Conservation (phyloP, 2,329 filamentous ascomycete species). For the Verticillium albo-atrum region DNA sequence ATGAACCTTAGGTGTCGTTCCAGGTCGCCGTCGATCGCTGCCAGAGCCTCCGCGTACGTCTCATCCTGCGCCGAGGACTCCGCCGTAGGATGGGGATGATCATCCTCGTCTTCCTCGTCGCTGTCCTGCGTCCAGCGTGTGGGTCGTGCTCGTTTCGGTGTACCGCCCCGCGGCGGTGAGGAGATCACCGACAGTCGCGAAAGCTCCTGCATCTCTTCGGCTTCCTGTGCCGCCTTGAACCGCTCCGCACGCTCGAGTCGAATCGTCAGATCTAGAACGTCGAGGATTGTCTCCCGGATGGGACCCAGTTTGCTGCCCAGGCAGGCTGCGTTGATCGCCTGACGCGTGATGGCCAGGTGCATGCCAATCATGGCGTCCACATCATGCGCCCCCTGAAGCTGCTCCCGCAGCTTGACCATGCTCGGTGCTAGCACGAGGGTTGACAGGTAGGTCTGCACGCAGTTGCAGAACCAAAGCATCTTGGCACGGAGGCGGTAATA, state of each 20-base stretch:
- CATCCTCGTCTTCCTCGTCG: slow-evolving; percentile 32
- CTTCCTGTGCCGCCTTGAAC: slow-evolving; percentile 29
- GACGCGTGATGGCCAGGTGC: slow-evolving; percentile 60
- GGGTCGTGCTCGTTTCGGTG: slow-evolving; percentile 13
- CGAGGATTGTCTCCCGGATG: slow-evolving; percentile 69
- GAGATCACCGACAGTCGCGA: slow-evolving; percentile 32
- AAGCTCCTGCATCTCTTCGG: slow-evolving; percentile 31
- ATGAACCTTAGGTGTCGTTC: slow-evolving; percentile 66
- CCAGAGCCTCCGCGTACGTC: slow-evolving; percentile 48
- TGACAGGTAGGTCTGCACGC: slow-evolving; percentile 70
- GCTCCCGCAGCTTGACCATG: slow-evolving; percentile 48
- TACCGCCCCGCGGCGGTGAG: slow-evolving; percentile 20
- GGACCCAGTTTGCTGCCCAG: slow-evolving; percentile 64
- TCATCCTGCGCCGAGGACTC: slow-evolving; percentile 15
- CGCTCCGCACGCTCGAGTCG: slow-evolving; percentile 59
- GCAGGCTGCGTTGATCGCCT: slow-evolving; percentile 63
- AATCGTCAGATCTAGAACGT: slow-evolving; percentile 71
- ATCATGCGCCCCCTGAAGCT: slow-evolving; percentile 59
- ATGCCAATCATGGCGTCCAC: slow-evolving; percentile 76
- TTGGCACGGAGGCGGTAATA: slow-evolving; percentile 62
- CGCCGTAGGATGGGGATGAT: slow-evolving; percentile 22
- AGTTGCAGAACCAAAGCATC: slow-evolving; percentile 74
- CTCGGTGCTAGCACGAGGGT: slow-evolving; percentile 65
- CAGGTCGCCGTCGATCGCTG: slow-evolving; percentile 57
- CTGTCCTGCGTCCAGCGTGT: slow-evolving; percentile 19